Percentiles rank a stretch among this genome's conserved stretches.
Evolutionary conservation across 495 filamentous ascomycete genomes (phyloP).

Genomic region (Aspergillus baeticus): DNA sequence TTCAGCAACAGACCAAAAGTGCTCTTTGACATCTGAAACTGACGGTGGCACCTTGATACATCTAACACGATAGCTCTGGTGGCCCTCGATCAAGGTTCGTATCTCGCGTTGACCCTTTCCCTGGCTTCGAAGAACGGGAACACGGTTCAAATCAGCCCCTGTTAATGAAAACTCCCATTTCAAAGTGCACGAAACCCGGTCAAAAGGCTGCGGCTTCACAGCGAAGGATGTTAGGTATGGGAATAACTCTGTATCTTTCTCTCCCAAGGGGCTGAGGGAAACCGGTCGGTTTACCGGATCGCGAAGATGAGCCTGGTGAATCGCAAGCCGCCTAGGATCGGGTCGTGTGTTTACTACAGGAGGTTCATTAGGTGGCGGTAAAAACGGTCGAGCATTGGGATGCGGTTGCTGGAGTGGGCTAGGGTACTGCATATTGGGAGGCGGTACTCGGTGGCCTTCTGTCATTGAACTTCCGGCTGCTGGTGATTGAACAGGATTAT

Average conservation of each 20-base stretch:
- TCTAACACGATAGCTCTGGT: constrained; percentile 41
- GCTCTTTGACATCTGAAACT: constrained; percentile 23
- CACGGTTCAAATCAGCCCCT: constrained; percentile 13
- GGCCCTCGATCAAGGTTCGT: constrained; percentile 28
- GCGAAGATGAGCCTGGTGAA: constrained; percentile 58
- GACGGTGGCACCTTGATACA: constrained; percentile 32
- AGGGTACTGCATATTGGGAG: neutral
- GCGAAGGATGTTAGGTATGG: constrained; percentile 46
- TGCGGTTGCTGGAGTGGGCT: neutral
- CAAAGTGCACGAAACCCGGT: constrained; percentile 20
- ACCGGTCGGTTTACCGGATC: constrained; percentile 50
- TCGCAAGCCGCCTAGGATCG: constrained; percentile 43
- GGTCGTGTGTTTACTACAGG: constrained; percentile 39
- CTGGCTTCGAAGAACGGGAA: constrained; percentile 15
- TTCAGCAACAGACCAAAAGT: constrained; percentile 60
- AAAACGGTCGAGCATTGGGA: constrained; percentile 11
- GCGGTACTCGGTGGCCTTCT: neutral
- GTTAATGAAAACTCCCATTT: constrained; percentile 31
- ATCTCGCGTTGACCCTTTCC: constrained; percentile 13
- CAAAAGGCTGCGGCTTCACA: constrained; percentile 36
- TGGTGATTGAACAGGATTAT: neutral
- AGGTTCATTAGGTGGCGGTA: constrained; percentile 30
- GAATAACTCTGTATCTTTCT: constrained; percentile 33
- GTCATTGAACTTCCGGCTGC: neutral
- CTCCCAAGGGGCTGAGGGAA: constrained; percentile 10